A percentile compares a stretch with the other conserved stretches of the same genome.
Evolutionary conservation across 2,329 filamentous ascomycete genomes (phyloP).

Genomic region (Aspergillus aculeatinus): DNA sequence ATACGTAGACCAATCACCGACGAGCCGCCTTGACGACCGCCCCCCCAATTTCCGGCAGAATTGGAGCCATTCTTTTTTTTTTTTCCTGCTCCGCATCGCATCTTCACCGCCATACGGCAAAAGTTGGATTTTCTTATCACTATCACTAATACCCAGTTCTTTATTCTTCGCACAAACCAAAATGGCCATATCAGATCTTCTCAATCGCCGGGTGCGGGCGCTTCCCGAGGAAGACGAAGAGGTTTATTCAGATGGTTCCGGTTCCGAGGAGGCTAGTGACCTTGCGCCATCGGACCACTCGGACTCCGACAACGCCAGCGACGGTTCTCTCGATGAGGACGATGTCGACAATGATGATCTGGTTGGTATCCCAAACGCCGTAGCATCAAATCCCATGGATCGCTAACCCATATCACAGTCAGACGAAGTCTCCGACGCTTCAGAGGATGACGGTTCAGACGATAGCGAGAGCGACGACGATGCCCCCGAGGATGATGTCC

Average conservation of each 20-base stretch:
- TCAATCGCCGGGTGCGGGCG: constrained; percentile 46
- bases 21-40: background rate
- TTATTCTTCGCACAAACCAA: background rate
- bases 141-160: background rate
- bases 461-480: constrained; percentile 39
- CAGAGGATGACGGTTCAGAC: constrained; percentile 38
- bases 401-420: constrained; percentile 3
- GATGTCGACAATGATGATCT: constrained; percentile 12
- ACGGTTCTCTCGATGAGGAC: constrained; percentile 11
- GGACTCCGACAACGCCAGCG: constrained; percentile 16
- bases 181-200: constrained; percentile 40
- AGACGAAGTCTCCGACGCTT: constrained; percentile 29
- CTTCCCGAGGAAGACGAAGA: constrained; percentile 46
- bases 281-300: constrained; percentile 18
- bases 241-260: constrained; percentile 30
- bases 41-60: background rate
- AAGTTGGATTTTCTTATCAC: constrained; percentile 1
- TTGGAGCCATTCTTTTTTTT: background rate
- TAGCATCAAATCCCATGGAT: background rate
- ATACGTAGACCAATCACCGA: background rate
- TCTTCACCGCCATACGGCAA: constrained; percentile 1
- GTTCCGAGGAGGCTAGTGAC: constrained; percentile 21
- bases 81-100: background rate
- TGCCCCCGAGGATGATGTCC: constrained; percentile 38
- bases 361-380: constrained; percentile 1